Base-by-base conservation (phyloP, 305 asterid species). In the Fraxinus xanthoxyloides region DNA sequence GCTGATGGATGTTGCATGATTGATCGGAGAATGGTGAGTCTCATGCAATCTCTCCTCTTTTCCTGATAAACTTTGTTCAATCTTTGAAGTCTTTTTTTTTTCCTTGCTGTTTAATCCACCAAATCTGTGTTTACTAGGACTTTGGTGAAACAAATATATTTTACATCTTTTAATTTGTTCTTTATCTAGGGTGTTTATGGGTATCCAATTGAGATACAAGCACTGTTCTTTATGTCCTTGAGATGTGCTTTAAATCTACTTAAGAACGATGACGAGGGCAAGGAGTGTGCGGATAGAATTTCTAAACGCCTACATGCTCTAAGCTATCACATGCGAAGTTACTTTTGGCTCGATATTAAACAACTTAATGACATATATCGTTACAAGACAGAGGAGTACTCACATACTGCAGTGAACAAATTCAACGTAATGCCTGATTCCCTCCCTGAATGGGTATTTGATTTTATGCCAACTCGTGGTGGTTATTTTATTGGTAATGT, bases 1-100 rank as follows among this genome's bases (percentile, higher is more conserved):
- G 98, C 98, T 23, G 98, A 93, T 86, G 98, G 98, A 19, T 95
- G 98, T 56, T 87, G 91, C 78, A 93, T 95, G 99, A 89, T 95
- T 82, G 99, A 95, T 74, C 95, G 99, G 30, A 81, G 98, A 84
- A 95, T 95, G 99, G 99, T 95, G 69, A 84, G 92, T 83, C 73
- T 75, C 72, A n/a, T 31, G 9, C 80, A 38, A 21, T 43, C 88
- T 79, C 19, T 75, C 26, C 5, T 81, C 72, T 85, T 73, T 32
- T 15, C 21, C 80, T 28, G 10, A 61, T 12, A 17, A 46, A 5
- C 23, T 61, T 4, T 15, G 75, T 76, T 0, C 0, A 31, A 61
- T 21, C 30, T 2, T 23, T 21, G 0, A 7, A 56, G 32, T 61
- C 3, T 2, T 31, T 34, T n/a, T 21, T 59, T 9, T 61, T 13